Percentiles rank a stretch among this genome's conserved stretches.
Conservation (phyloP, 495 filamentous ascomycete species). For the Penicillium arizonense region DNA sequence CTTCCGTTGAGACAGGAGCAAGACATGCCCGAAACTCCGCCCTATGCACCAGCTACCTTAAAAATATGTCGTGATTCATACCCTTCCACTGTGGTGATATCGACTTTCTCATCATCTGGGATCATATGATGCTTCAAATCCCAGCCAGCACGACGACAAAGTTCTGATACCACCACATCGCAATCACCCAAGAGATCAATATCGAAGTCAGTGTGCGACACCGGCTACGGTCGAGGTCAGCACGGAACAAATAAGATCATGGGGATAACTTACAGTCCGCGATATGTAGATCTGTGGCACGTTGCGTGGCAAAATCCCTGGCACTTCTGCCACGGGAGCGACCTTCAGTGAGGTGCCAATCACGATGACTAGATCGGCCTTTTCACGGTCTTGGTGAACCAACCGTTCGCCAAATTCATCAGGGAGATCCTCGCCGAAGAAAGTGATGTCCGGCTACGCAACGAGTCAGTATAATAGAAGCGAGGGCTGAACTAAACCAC, state of each 20-base stretch:
- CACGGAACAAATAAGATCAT: background rate
- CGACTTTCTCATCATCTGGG: slow-evolving; percentile 59
- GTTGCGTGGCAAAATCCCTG: slow-evolving; percentile 69
- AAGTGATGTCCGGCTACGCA: slow-evolving; percentile 82
- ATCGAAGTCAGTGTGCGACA: slow-evolving; percentile 89
- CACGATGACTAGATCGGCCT: slow-evolving; percentile 89
- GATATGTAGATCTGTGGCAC: slow-evolving; percentile 96
- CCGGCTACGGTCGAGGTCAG: slow-evolving; percentile 50
- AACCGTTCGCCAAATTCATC: slow-evolving; percentile 81
- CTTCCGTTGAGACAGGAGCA: slow-evolving; percentile 22
- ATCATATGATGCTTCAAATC: slow-evolving; percentile 88
- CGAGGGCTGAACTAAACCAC: background rate
- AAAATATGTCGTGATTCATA: slow-evolving; percentile 66
- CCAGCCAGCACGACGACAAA: slow-evolving; percentile 85
- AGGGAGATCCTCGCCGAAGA: slow-evolving; percentile 78
- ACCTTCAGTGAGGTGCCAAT: slow-evolving; percentile 98
- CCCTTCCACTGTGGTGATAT: slow-evolving; percentile 57
- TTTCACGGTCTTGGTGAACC: slow-evolving; percentile 70
- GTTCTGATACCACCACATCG: slow-evolving; percentile 85
- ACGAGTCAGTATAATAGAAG: slow-evolving; percentile 1
- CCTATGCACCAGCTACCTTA: slow-evolving; percentile 49
- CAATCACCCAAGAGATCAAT: slow-evolving; percentile 93
- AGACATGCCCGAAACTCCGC: slow-evolving; percentile 37
- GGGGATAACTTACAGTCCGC: slow-evolving; percentile 57
- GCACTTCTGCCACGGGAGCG: slow-evolving; percentile 89